Evolutionary conservation across 2,329 filamentous ascomycete species (phyloP).

Genomic region (Coniochaeta sp.): DNA sequence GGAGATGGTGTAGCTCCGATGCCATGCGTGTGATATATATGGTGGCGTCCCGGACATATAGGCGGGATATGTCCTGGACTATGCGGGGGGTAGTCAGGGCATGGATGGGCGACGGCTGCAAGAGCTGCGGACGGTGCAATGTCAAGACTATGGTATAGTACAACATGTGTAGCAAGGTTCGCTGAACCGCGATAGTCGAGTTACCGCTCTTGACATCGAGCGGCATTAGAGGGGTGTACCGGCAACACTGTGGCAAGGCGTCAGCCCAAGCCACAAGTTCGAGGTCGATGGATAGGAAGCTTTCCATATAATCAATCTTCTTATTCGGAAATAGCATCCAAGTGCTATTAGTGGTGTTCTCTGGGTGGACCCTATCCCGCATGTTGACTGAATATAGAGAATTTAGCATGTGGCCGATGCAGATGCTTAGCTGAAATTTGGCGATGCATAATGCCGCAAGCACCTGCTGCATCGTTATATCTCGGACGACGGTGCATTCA

Average conservation of each 20-base stretch:
- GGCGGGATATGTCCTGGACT: slow-evolving; percentile 74
- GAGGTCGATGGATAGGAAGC: too few relatives aligned
- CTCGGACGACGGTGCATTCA: slow-evolving; percentile 66
- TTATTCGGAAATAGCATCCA: slow-evolving; percentile 96
- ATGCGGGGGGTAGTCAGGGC: slow-evolving; percentile 52
- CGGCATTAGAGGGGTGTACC: slow-evolving; percentile 52
- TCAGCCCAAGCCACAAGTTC: slow-evolving; percentile 73
- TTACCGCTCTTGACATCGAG: slow-evolving; percentile 53
- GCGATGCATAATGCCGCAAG: slow-evolving; percentile 85
- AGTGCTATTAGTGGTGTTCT: slow-evolving; percentile 67
- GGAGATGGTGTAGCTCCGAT: slow-evolving; percentile 62
- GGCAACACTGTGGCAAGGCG: slow-evolving; percentile 63
- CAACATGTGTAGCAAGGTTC: slow-evolving; percentile 83
- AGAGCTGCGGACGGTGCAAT: slow-evolving; percentile 82
- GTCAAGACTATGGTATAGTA: slow-evolving; percentile 89
- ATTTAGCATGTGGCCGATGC: slow-evolving; percentile 81
- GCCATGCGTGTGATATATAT: slow-evolving; percentile 79
- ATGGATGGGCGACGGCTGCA: slow-evolving; percentile 53
- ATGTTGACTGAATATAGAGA: slow-evolving; percentile 90
- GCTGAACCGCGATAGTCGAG: slow-evolving; percentile 60
- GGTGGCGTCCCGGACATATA: slow-evolving; percentile 76
- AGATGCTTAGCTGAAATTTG: slow-evolving; percentile 83
- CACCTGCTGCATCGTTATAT: slow-evolving; percentile 66
- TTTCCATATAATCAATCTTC: too few relatives aligned
- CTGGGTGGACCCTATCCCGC: slow-evolving; percentile 71